Conservation (phyloP, 2,329 filamentous ascomycete genomes). For the Trichoderma sp. region DNA sequence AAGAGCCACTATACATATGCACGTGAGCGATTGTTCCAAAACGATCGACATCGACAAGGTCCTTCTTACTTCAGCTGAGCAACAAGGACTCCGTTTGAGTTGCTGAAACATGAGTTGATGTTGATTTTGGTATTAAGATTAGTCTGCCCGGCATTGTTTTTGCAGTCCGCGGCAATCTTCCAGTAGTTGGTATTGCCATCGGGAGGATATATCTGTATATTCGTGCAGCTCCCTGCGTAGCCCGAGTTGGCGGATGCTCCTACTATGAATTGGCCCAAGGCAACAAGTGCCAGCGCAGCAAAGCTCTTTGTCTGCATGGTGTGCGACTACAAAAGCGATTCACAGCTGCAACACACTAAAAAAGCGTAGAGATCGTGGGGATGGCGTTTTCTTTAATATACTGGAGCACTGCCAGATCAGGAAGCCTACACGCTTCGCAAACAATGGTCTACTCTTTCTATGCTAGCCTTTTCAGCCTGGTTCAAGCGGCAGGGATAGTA, state of each 20-base stretch:
- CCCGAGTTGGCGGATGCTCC: background rate
- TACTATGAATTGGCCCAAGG: background rate
- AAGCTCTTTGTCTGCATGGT: background rate
- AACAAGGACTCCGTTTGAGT: background rate
- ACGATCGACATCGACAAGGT: background rate
- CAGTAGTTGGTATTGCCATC: background rate
- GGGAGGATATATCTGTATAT: background rate
- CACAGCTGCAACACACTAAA: background rate
- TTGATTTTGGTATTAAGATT: conserved; percentile 1
- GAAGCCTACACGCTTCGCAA: background rate
- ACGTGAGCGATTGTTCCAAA: background rate
- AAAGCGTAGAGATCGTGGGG: background rate
- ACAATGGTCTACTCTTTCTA: background rate
- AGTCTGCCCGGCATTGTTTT: background rate
- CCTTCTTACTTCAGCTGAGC: background rate
- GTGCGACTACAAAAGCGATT: background rate
- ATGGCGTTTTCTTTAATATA: background rate
- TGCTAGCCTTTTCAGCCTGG: background rate
- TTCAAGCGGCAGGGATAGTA: background rate
- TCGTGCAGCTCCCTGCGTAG: background rate
- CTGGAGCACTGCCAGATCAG: background rate
- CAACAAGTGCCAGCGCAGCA: background rate
- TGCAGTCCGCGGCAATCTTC: background rate
- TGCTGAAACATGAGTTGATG: background rate
- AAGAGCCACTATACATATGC: background rate